Evolutionary conservation across 495 filamentous ascomycete genomes (phyloP).

Genomic region (Trichoderma virens): DNA sequence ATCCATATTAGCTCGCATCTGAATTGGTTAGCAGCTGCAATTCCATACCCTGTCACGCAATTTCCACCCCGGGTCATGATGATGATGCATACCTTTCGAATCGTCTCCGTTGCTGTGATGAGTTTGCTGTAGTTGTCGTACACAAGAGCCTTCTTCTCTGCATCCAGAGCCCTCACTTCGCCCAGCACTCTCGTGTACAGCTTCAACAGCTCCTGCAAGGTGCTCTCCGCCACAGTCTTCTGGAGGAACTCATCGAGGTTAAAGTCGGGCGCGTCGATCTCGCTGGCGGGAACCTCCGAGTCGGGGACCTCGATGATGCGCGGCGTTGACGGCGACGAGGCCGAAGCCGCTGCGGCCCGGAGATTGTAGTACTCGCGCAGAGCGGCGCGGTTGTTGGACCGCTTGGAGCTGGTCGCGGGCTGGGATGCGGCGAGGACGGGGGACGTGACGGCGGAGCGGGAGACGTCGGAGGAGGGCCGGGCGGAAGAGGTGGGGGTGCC

Average conservation of each 20-base stretch:
- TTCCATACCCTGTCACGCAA: neutral
- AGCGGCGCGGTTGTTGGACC: constrained; percentile 56
- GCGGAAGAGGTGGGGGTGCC: constrained; percentile 59
- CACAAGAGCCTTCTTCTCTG: constrained; percentile 91
- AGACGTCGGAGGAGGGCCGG: constrained; percentile 62
- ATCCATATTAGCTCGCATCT: constrained; percentile 70
- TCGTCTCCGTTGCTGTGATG: constrained; percentile 91
- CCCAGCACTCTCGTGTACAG: constrained; percentile 56
- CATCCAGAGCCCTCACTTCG: constrained; percentile 84
- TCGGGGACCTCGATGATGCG: constrained; percentile 37
- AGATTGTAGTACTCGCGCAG: constrained; percentile 93
- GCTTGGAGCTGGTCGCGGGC: constrained; percentile 35
- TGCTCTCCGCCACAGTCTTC: constrained; percentile 54
- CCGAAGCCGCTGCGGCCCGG: constrained; percentile 12
- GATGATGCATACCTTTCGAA: constrained; percentile 52
- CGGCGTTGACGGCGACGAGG: constrained; percentile 13
- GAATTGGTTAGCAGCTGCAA: neutral
- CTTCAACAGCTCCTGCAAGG: constrained; percentile 55
- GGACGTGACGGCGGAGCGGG: constrained; percentile 43
- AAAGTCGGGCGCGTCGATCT: constrained; percentile 53
- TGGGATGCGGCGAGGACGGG: constrained; percentile 26
- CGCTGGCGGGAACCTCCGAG: constrained; percentile 31
- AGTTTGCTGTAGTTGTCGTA: constrained; percentile 98
- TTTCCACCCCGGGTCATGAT: neutral
- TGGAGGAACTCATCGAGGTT: constrained; percentile 52